Evolutionary conservation across 306 rosid species (phyloP).

Genomic region (Vigna angularis): DNA sequence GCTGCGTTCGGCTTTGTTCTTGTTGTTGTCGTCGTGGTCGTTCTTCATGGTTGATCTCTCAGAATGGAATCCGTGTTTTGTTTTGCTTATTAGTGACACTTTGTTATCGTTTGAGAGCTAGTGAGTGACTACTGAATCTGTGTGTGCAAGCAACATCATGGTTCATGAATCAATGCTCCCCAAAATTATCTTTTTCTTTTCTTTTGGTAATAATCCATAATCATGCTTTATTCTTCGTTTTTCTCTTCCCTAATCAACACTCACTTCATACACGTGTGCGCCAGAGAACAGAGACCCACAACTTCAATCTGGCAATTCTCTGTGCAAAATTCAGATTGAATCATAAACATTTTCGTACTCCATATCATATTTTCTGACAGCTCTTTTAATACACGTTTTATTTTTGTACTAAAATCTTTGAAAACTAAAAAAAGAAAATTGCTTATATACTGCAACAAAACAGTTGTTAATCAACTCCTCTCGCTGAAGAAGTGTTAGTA

Average conservation of each 20-base stretch:
- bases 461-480: no score
- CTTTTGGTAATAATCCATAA: not conserved
- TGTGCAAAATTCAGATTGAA: no score
- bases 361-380: no score
- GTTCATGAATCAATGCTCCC: not conserved
- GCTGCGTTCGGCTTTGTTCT: not conserved
- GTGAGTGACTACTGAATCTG: conserved; percentile 31
- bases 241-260: not conserved
- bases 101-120: not conserved
- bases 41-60: conserved; percentile 67
- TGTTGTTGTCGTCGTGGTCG: conserved; percentile 52
- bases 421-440: no score
- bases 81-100: conserved; percentile 9
- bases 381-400: no score
- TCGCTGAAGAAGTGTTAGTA: no score
- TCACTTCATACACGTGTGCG: not conserved
- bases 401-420: no score
- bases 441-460: no score
- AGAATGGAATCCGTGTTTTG: conserved; percentile 4
- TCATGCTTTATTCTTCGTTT: not conserved
- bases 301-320: not conserved
- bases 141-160: conserved; percentile 3
- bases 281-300: not conserved
- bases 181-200: not conserved
- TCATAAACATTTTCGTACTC: no score